A percentile compares a stretch with the other conserved stretches of the same genome.
These are phyloP conservation scores for Russula vinacea DNA, from an alignment of 768 basidiomycete species.

Conservation along the genomic window DNA sequence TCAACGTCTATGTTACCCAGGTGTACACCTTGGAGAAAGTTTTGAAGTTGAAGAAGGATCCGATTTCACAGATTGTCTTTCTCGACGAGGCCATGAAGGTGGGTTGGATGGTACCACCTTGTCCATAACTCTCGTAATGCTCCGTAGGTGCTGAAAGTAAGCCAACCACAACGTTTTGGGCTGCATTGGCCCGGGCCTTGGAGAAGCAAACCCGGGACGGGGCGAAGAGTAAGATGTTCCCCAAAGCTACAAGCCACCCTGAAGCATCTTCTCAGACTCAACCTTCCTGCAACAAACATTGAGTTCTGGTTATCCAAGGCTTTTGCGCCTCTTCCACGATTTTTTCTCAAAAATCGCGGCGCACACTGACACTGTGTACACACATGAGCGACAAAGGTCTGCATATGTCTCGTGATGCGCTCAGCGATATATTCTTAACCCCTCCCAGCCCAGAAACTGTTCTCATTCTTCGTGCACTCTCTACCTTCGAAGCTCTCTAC, in stretches of 20 bases:
- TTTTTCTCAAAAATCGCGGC: constrained; percentile 95
- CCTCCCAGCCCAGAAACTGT: constrained; percentile 83
- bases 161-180: constrained; percentile 91
- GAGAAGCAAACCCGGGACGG: constrained; percentile 82
- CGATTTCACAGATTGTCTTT: constrained; percentile 70
- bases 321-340: constrained; percentile 90
- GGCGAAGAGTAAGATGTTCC: constrained; percentile 57
- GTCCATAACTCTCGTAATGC: background rate
- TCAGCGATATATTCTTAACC: background rate
- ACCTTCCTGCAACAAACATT: constrained; percentile 89
- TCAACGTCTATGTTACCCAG: constrained; percentile 39
- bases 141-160: constrained; percentile 73
- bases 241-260: background rate
- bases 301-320: constrained; percentile 77
- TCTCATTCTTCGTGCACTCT: constrained; percentile 77
- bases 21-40: constrained; percentile 96
- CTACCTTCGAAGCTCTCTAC: constrained; percentile 84
- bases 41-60: constrained; percentile 81
- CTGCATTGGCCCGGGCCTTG: constrained; percentile 69
- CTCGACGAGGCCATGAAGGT: constrained; percentile 95
- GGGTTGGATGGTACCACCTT: constrained; percentile 12
- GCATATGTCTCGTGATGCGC: constrained; percentile 9
- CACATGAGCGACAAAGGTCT: constrained; percentile 78
- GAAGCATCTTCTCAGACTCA: constrained; percentile 53
- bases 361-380: constrained; percentile 93